Evolutionary conservation across 2,329 filamentous ascomycete species (phyloP).

Genomic region (Microdochium nivale): DNA sequence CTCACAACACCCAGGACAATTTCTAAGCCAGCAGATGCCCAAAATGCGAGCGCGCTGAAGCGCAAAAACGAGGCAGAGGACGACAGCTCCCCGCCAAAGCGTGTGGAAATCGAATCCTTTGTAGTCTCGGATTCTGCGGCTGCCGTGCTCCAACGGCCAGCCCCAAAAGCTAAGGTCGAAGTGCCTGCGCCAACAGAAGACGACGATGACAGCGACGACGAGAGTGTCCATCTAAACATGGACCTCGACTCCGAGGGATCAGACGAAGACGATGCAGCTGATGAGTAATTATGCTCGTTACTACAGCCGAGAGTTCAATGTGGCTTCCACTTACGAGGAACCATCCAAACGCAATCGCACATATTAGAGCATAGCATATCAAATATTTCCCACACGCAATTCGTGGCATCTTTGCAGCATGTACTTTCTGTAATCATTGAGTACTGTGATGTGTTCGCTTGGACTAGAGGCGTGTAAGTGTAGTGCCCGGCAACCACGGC

Average conservation of each 20-base stretch:
- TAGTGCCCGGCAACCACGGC: no score
- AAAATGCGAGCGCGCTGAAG: slow-evolving; percentile 22
- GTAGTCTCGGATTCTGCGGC: background rate
- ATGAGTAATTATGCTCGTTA: no score
- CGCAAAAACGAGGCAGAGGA: slow-evolving; percentile 32
- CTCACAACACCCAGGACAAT: slow-evolving; percentile 6
- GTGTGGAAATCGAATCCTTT: slow-evolving; percentile 24
- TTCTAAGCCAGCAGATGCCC: background rate
- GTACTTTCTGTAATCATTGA: no score
- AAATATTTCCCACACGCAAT: no score
- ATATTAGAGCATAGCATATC: no score
- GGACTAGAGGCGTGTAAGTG: no score
- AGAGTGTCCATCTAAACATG: slow-evolving; percentile 51
- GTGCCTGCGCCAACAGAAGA: slow-evolving; percentile 18
- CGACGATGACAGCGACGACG: slow-evolving; percentile 37
- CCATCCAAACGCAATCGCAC: no score
- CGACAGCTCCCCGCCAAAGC: slow-evolving; percentile 25
- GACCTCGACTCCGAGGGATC: slow-evolving; percentile 32
- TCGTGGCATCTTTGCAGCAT: no score
- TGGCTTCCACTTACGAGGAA: no score
- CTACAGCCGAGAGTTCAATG: no score
- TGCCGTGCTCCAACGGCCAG: background rate
- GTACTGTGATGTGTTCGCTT: no score
- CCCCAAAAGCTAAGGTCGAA: background rate
- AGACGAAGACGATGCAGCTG: slow-evolving; percentile 10